Conservation (phyloP, 192 early-diverging fungal genomes). For the Rhizophlyctis rosea region DNA sequence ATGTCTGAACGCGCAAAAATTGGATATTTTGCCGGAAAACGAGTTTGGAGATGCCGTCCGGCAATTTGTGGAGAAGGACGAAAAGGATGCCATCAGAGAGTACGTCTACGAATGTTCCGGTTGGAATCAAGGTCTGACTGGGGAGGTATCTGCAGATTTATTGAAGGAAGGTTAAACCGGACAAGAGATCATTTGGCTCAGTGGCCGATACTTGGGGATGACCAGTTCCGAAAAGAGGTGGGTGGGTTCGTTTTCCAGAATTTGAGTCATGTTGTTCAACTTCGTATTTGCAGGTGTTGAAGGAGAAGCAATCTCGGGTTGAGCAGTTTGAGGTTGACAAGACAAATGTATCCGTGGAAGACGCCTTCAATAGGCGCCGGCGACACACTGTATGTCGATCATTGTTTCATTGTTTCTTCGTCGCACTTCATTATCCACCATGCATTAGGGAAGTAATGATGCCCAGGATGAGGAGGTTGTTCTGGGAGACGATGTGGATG, state of each 20-base stretch:
- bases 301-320: constrained; percentile 6
- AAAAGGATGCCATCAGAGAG: constrained; percentile 76
- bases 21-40: constrained; percentile 72
- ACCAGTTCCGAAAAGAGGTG: constrained; percentile 13
- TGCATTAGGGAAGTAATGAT: not conserved
- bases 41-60: constrained; percentile 73
- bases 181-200: constrained; percentile 5
- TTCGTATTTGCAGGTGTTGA: not conserved
- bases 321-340: constrained; percentile 7
- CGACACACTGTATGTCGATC: not conserved
- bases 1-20: constrained; percentile 61
- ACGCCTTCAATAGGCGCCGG: constrained; percentile 6
- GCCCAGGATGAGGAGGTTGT: not conserved
- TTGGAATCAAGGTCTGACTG: not conserved
- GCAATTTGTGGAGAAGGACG: constrained; percentile 81
- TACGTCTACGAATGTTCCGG: constrained; percentile 24
- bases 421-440: not conserved
- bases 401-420: not conserved
- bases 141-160: constrained; percentile 10
- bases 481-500: too few relatives aligned
- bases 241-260: not conserved
- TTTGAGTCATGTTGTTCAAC: not conserved
- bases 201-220: not conserved
- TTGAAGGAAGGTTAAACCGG: constrained; percentile 20
- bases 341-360: constrained; percentile 1